Evolutionary conservation across 345 rosid genomes (phyloP).

Genomic region (Excoecaria cochinchinensis): DNA sequence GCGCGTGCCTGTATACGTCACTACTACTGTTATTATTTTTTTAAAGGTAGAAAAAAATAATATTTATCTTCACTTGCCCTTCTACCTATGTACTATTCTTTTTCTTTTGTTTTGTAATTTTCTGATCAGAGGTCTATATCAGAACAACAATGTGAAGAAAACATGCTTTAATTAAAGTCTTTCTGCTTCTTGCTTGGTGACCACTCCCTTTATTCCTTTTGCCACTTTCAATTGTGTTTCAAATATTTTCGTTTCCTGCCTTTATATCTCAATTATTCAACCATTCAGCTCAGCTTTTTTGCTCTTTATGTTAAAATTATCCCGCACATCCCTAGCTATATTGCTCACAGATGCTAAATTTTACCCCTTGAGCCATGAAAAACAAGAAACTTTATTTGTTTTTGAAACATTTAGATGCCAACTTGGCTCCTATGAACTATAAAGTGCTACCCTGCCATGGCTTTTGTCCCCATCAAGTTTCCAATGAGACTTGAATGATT

Average conservation of each 20-base stretch:
- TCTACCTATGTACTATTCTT: not conserved
- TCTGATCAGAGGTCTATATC: slow-evolving; percentile 16
- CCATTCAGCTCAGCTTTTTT: not conserved
- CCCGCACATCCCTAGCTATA: no score
- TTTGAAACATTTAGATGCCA: not conserved
- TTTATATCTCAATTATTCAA: not conserved
- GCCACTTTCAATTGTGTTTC: slow-evolving; percentile 30
- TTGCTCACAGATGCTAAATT: no score
- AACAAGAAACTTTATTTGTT: not conserved
- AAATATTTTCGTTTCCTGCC: not conserved
- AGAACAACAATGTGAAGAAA: slow-evolving; percentile 4
- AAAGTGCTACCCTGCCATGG: not conserved
- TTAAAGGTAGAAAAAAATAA: not conserved
- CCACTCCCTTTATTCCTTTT: slow-evolving; percentile 59
- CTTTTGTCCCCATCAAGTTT: slow-evolving; percentile 12
- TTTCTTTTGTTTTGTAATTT: not conserved
- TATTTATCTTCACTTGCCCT: not conserved
- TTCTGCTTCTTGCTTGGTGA: slow-evolving; percentile 24
- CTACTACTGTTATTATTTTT: slow-evolving; percentile 29
- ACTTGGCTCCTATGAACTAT: not conserved
- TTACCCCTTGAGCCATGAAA: not conserved
- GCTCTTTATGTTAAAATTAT: not conserved
- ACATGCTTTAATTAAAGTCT: slow-evolving; percentile 25
- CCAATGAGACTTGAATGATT: not conserved
- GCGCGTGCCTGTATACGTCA: slow-evolving; percentile 62